Percentiles rank a stretch among this genome's conserved stretches.
phyloP scores from a whole-genome alignment of 208 protist genomes.

The Entamoeba moshkovskii region DNA sequence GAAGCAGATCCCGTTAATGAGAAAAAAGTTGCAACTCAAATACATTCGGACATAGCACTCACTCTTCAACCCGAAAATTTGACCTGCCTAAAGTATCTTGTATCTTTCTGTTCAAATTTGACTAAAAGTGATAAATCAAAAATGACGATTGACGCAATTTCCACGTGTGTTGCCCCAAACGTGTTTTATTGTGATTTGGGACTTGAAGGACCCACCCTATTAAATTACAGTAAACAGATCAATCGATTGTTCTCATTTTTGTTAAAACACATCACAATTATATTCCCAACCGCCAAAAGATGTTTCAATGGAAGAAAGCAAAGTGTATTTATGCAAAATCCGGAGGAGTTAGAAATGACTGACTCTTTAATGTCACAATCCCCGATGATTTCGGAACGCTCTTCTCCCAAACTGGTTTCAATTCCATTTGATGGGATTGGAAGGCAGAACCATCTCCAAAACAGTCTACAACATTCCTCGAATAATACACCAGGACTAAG shows the following conservation, averaged over 20 bases:
- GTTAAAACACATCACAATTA: neutral
- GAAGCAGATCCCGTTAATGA: neutral
- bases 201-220: neutral
- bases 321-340: neutral
- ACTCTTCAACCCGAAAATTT: neutral
- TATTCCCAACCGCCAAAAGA: neutral
- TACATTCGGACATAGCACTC: neutral
- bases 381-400: too few relatives aligned
- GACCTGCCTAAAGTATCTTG: neutral
- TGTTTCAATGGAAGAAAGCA: neutral
- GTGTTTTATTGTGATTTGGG: neutral
- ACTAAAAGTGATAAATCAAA: neutral
- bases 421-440: too few relatives aligned
- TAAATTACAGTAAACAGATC: neutral
- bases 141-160: neutral
- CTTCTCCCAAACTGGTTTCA: too few relatives aligned
- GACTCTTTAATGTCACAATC: too few relatives aligned
- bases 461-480: too few relatives aligned
- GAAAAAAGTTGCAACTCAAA: neutral
- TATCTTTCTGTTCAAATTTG: neutral
- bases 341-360: too few relatives aligned
- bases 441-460: too few relatives aligned
- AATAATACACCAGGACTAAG: too few relatives aligned
- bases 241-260: neutral
- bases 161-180: neutral